Base-by-base conservation (phyloP, 495 filamentous ascomycete genomes). In the Cryomyces minteri region DNA sequence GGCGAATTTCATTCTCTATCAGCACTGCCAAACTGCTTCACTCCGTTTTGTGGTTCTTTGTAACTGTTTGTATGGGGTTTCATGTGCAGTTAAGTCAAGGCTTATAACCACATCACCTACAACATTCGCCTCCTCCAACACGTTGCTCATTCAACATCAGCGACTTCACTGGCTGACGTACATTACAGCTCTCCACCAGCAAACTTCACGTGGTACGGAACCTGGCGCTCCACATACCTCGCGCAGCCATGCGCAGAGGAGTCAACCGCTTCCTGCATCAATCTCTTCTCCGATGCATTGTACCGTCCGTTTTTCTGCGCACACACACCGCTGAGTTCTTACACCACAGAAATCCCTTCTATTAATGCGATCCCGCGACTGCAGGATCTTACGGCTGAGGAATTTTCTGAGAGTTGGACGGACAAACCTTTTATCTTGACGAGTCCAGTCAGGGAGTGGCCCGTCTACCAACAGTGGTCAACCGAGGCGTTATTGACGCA, bases 301-400 rank as follows among this genome's bases (percentile, higher is more conserved):
- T 82, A 95, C 60, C 82, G 88, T 10, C 90, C 90, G 0, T 95
- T 92, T 59, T 80, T 81, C 53, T 95, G 90, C 65, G 79, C 86
- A 28, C 73, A 94, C 49, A 77, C 82, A 29, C 58, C 72, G 0
- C 56, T 93, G 32, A 51, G 58, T 6, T 76, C 74, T 6, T 94
- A 77, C 58, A 69, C 73, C 9, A 66, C 64, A 4, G 72, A 75
- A 33, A 94, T 96, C 29, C 87, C 87, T 2, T 29, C 57, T 4
- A 60, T 63, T 38, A 95, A 94, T 58, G 62, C 75, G 43, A 92
- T 98, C 38, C 53, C 69, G 2, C 76, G 81, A 12, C 62, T 95
- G 5, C 52, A 67, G 10, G 65, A 84, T 53, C 72, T 98, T 5
- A 70, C 75, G 6, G 68, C 72, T 14, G 72, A 74, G 34, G 83